Base-by-base conservation (phyloP, 2,329 filamentous ascomycete genomes). In the Phoma sp. region DNA sequence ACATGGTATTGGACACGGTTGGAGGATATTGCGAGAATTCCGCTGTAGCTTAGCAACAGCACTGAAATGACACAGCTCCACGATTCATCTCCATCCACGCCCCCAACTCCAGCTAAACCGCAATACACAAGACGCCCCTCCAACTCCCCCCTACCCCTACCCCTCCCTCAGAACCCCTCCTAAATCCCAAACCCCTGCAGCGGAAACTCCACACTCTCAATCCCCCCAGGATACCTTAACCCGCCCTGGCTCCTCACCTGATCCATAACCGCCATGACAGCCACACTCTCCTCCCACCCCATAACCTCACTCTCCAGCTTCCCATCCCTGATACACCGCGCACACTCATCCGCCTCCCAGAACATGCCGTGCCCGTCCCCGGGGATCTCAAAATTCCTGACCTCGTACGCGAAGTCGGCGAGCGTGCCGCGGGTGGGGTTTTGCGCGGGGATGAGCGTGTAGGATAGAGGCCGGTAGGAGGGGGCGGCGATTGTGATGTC, bases 301-400 rank as follows among this genome's bases (percentile, higher is more conserved):
- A 72, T 67, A 17, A 65, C 65, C 53, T 83, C 81, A 71, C 91
- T 92, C 80, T 96, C 87, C 24, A 57, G 12, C 49, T 68, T 87
- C 82, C 77, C 85, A 86, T 33, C 91, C 89, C 74, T 93, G 89
- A 49, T 87, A 82, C 60, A 96, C 67, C 68, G 88, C 90, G 88
- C 90, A 60, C 85, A 88, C 78, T 91, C 90, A 74, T 92, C 90
- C 4, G 90, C 90, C 72, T 93, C 89, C 88, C 88, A 93, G 77
- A 91, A 94, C 90, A 95, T 94, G 47, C 91, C 91, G 62, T 91
- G 88, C 8, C 91, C 91, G 60, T 78, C 74, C 2, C 80, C 82
- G 2, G 60, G 58, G 19, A 54, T 57, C 12, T 85, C 84, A 51
- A 82, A 78, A 9, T 76, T 67, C 48, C 60, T 72, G n/a, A 53